A percentile compares a stretch with the other conserved stretches of the same genome.
Evolutionary conservation across 2,329 filamentous ascomycete genomes (phyloP).

Genomic region (Trichoderma koningii): DNA sequence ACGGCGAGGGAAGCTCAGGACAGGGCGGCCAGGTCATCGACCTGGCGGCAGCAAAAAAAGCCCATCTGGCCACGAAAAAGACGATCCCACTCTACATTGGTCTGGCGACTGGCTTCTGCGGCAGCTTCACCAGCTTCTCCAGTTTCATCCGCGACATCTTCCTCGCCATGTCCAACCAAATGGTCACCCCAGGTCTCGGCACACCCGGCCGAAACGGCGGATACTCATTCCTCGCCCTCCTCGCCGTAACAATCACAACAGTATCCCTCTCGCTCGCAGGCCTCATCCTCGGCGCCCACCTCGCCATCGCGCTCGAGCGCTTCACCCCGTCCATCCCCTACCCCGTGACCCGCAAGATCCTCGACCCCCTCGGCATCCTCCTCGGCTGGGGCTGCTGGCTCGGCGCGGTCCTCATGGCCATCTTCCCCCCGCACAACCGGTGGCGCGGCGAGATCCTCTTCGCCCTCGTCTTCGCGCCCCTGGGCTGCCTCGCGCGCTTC

Average conservation of each 20-base stretch:
- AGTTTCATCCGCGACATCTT: constrained; percentile 81
- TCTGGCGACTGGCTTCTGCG: constrained; percentile 83
- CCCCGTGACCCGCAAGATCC: constrained; percentile 54
- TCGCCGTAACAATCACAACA: constrained; percentile 74
- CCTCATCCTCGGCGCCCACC: constrained; percentile 71
- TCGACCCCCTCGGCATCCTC: constrained; percentile 66
- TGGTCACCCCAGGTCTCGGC: constrained; percentile 48
- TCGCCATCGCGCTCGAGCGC: constrained; percentile 64
- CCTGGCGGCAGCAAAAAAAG: constrained; percentile 53
- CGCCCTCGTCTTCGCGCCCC: constrained; percentile 77
- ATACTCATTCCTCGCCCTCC: constrained; percentile 78
- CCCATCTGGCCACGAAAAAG: constrained; percentile 70
- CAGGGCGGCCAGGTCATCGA: constrained; percentile 36
- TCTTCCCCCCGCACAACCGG: constrained; percentile 68
- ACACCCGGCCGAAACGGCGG: constrained; percentile 63
- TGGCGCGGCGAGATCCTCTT: constrained; percentile 81
- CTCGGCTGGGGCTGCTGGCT: constrained; percentile 77
- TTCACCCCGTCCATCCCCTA: constrained; percentile 64
- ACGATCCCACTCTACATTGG: constrained; percentile 86
- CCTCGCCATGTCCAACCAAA: constrained; percentile 74
- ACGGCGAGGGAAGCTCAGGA: constrained; percentile 37
- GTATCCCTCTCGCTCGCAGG: constrained; percentile 69
- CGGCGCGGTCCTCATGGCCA: constrained; percentile 69
- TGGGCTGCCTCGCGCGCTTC: constrained; percentile 76
- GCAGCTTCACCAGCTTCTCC: constrained; percentile 88